phyloP scores from a whole-genome alignment of 2,329 filamentous ascomycete species.

The Paecilomyces fulvus region DNA sequence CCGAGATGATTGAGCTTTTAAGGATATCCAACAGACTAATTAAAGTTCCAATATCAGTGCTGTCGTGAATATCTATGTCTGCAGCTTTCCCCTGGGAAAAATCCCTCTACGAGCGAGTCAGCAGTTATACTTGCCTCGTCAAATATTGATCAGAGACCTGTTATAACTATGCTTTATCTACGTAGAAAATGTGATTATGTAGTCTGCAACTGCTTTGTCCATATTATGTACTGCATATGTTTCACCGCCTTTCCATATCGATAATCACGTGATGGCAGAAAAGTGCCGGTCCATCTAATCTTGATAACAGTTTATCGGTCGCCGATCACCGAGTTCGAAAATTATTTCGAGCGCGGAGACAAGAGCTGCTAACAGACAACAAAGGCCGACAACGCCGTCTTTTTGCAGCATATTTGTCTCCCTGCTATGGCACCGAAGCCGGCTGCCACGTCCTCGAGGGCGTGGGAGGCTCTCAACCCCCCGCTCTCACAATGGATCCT shows the following conservation, averaged over 20 bases:
- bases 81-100: no score
- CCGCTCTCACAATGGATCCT: constrained; percentile 74
- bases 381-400: neutral
- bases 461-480: constrained; percentile 63
- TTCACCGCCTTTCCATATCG: neutral
- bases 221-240: neutral
- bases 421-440: constrained; percentile 31
- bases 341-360: neutral
- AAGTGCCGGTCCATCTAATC: neutral
- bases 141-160: no score
- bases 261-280: neutral
- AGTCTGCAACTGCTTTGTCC: no score
- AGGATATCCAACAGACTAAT: no score
- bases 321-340: neutral
- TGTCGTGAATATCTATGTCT: no score
- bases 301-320: neutral
- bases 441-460: constrained; percentile 40
- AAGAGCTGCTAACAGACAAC: neutral
- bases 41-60: no score
- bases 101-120: no score
- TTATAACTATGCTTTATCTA: no score
- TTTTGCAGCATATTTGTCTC: neutral
- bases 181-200: no score
- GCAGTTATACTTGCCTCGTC: no score
- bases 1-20: no score